Evolutionary conservation across 1,284 basidiomycete genomes (phyloP), one percentile per base, ranked within the genome.

Genomic region (Naganishia albida): DNA sequence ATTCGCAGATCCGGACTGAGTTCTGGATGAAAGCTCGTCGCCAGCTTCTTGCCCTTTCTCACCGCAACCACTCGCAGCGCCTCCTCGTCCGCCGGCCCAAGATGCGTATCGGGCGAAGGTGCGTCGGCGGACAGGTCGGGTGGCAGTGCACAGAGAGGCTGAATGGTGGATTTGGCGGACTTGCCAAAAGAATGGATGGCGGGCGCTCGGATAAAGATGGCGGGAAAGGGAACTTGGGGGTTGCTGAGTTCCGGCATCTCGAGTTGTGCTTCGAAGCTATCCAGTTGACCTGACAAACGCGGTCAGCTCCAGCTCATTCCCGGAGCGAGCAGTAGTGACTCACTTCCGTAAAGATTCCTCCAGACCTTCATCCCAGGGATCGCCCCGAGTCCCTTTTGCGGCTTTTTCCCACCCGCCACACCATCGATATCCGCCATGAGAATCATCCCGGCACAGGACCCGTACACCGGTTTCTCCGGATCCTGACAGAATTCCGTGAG

Each of bases 401-500:
- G 53, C 51, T 63, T 54, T 81, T 94, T 95, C 13, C 87, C 85
- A 54, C 89, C 88, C 68, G 87, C 86, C 16, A 91, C 74, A 0
- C 76, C 76, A 68, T 78, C 84, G 8, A 82, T 78, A 69, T 87
- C 82, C 2, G 91, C 85, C 49, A 98, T 85, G 55, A 98, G 82
- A 70, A 99, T 98, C 70, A 95, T 94, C 20, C 95, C 95, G 0
- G 95, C 95, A 77, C 95, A 99, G 0, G 94, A 98, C 2, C 95
- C 95, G 91, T 93, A 99, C 0, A 94, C 86, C 0, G 91, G 87
- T 72, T 88, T 90, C 0, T 75, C 51, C 1, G 77, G 75, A 67
- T 82, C 73, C 80, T 82, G 62, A 82, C 81, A 79, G 88, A 83
- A 97, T 48, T 84, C 83, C 46, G 85, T 83, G 6, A 99, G 82